These are phyloP conservation scores for Chenopodium formosanum DNA, from an alignment of 148 eudicot species.

Conservation along the genomic window DNA sequence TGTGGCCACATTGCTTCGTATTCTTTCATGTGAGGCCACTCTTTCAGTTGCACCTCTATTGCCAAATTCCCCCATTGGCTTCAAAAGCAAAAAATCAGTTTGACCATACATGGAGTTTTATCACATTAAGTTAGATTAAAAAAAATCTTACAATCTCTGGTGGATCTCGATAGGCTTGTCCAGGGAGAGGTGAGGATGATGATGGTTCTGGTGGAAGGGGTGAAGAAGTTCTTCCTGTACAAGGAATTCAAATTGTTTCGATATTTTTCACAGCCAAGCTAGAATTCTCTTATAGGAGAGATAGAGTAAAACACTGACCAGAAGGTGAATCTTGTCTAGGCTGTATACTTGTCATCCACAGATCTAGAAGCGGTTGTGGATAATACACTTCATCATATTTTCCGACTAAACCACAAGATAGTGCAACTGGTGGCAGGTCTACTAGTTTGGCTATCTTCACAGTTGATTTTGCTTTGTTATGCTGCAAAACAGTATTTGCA, in stretches of 20 bases:
- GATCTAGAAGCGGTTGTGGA: slow-evolving; percentile 60
- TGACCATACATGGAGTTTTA: slow-evolving; percentile 1
- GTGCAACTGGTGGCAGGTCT: slow-evolving; percentile 73
- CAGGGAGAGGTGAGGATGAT: slow-evolving; percentile 46
- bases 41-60: slow-evolving; percentile 43
- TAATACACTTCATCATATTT: slow-evolving; percentile 48
- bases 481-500: slow-evolving; percentile 29
- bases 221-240: slow-evolving; percentile 51
- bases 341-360: slow-evolving; percentile 62
- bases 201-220: slow-evolving; percentile 64
- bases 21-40: slow-evolving; percentile 43
- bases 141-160: slow-evolving; percentile 44
- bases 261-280: not conserved
- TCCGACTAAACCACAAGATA: slow-evolving; percentile 47
- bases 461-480: slow-evolving; percentile 27
- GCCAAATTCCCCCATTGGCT: slow-evolving; percentile 52
- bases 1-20: slow-evolving; percentile 25
- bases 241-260: slow-evolving; percentile 1
- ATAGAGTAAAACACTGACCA: slow-evolving; percentile 41
- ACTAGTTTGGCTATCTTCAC: slow-evolving; percentile 56
- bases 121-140: slow-evolving; percentile 5
- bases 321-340: slow-evolving; percentile 65
- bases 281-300: not conserved
- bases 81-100: slow-evolving; percentile 18
- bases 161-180: slow-evolving; percentile 41